phyloP scores from a whole-genome alignment of 2,329 filamentous ascomycete genomes.

The Colletotrichum aenigma region DNA sequence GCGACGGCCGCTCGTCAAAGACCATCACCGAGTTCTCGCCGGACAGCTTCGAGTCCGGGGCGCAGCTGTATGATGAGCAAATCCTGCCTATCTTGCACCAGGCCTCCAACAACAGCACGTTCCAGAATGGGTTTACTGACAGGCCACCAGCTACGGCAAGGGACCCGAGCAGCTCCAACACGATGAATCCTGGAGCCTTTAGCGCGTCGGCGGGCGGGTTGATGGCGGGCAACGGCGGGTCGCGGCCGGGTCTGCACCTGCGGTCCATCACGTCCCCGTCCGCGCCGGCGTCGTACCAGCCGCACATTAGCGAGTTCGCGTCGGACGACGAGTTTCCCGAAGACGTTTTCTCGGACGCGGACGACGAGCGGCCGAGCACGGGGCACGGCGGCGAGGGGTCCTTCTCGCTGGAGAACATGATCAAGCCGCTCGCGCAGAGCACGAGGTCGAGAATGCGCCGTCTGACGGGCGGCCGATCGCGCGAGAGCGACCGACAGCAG shows the following conservation, averaged over 20 bases:
- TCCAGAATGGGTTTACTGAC: constrained; percentile 89
- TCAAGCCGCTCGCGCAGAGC: constrained; percentile 61
- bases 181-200: constrained; percentile 68
- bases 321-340: constrained; percentile 80
- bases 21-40: constrained; percentile 70
- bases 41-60: constrained; percentile 73
- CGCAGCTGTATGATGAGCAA: constrained; percentile 90
- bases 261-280: constrained; percentile 86
- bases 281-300: constrained; percentile 58
- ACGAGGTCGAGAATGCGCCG: constrained; percentile 65
- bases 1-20: constrained; percentile 64
- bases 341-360: constrained; percentile 80
- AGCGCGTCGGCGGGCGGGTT: constrained; percentile 41
- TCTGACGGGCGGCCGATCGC: constrained; percentile 60
- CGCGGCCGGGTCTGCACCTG: constrained; percentile 74
- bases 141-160: constrained; percentile 65
- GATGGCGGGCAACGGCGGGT: constrained; percentile 11
- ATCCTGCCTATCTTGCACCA: constrained; percentile 89
- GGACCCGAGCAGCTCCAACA: constrained; percentile 63
- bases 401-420: constrained; percentile 65
- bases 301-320: constrained; percentile 63
- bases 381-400: constrained; percentile 47
- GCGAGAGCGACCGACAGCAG: constrained; percentile 39
- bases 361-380: constrained; percentile 56
- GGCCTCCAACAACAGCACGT: constrained; percentile 78